Evolutionary conservation across 345 rosid species (phyloP).

Genomic region (Murraya paniculata): DNA sequence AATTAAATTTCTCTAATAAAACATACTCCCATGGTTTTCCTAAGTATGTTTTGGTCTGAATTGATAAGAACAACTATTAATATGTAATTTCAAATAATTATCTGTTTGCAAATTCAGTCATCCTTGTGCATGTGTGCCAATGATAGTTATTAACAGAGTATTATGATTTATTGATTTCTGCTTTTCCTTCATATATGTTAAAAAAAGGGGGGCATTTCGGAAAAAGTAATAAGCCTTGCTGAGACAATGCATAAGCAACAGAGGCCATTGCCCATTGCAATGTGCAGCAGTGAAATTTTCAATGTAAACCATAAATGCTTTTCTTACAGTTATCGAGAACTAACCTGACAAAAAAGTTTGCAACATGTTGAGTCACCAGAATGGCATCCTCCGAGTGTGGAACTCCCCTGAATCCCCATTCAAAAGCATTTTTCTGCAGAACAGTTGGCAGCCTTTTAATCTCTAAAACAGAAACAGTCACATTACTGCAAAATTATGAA

Average conservation of each 20-base stretch:
- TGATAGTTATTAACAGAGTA: background rate
- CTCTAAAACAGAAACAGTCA: background rate
- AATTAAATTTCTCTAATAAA: background rate
- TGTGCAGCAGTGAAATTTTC: background rate
- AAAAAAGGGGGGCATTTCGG: background rate
- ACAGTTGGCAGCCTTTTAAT: background rate
- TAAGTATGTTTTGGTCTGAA: background rate
- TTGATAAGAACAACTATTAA: background rate
- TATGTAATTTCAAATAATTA: background rate
- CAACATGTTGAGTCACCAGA: slow-evolving; percentile 80
- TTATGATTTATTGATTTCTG: background rate
- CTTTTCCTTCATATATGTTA: background rate
- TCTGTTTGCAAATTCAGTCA: too few species aligned
- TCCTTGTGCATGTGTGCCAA: background rate
- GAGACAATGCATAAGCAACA: background rate
- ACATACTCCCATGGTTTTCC: background rate
- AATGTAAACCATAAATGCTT: background rate
- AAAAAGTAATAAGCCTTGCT: background rate
- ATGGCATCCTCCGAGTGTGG: slow-evolving; percentile 94
- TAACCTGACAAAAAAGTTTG: slow-evolving; percentile 79
- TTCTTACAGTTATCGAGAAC: slow-evolving; percentile 10
- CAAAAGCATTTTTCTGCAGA: slow-evolving; percentile 93
- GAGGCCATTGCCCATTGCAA: background rate
- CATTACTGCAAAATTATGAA: background rate
- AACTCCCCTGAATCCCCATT: slow-evolving; percentile 74